phyloP scores from a whole-genome alignment of 768 basidiomycete species.

The Amanita polypyramis region DNA sequence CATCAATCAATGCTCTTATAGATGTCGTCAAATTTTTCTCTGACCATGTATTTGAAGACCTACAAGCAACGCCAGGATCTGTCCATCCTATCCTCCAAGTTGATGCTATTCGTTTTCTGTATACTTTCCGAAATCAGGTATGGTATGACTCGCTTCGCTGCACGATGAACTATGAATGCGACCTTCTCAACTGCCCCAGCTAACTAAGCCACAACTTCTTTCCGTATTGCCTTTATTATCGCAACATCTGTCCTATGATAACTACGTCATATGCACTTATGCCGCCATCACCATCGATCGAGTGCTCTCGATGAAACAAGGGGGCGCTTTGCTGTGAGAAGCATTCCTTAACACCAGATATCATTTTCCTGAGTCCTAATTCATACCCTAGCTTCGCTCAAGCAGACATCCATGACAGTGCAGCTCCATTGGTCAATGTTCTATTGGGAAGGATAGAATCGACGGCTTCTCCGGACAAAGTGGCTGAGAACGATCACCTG shows the following conservation, averaged over 20 bases:
- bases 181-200: constrained; percentile 26
- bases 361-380: neutral
- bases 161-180: neutral
- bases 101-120: constrained; percentile 89
- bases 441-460: constrained; percentile 73
- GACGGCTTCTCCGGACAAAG: constrained; percentile 76
- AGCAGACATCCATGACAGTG: constrained; percentile 77
- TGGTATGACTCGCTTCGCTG: neutral
- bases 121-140: constrained; percentile 95
- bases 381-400: constrained; percentile 59
- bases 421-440: constrained; percentile 59
- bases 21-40: constrained; percentile 96
- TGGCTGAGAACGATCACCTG: constrained; percentile 94
- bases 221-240: constrained; percentile 83
- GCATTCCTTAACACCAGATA: neutral
- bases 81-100: constrained; percentile 91
- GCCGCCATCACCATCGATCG: constrained; percentile 98
- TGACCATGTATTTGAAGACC: constrained; percentile 79
- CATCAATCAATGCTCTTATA: constrained; percentile 83
- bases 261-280: constrained; percentile 93
- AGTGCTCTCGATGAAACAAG: constrained; percentile 83
- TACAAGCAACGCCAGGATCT: constrained; percentile 53
- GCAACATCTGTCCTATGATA: constrained; percentile 69
- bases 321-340: constrained; percentile 59
- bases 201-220: constrained; percentile 89